phyloP scores from a whole-genome alignment of 805 yeast genomes.

The Spathaspora arborariae region DNA sequence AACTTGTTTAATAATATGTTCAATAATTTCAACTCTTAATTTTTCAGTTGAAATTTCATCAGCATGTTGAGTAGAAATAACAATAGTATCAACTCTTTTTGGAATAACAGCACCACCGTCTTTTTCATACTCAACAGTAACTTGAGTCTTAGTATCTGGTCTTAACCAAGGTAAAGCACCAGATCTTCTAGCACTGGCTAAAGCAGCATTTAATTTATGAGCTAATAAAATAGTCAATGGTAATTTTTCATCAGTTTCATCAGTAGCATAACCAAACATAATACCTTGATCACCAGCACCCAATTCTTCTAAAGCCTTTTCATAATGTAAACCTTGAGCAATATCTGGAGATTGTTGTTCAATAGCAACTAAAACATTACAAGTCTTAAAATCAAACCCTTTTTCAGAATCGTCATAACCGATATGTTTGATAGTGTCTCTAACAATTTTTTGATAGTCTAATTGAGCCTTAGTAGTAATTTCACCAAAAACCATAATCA shows the following conservation, averaged over 20 bases:
- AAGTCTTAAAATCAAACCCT: constrained; percentile 99
- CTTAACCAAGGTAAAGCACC: constrained; percentile 95
- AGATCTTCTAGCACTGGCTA: constrained; percentile 96
- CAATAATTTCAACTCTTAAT: constrained; percentile 70
- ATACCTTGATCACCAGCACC: constrained; percentile 99
- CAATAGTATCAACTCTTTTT: constrained; percentile 94
- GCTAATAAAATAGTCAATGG: constrained; percentile 93
- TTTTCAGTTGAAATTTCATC: constrained; percentile 93
- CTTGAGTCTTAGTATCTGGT: constrained; percentile 99
- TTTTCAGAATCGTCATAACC: constrained; percentile 95
- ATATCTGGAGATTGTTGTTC: constrained; percentile 99
- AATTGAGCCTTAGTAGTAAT: constrained; percentile 94
- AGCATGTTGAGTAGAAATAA: constrained; percentile 96
- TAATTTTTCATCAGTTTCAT: constrained; percentile 95
- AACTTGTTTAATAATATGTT: constrained; percentile 86
- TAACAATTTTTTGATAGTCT: constrained; percentile 95
- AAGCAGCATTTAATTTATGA: constrained; percentile 93
- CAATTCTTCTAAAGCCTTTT: constrained; percentile 89
- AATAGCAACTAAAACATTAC: constrained; percentile 97
- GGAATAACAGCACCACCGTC: constrained; percentile 96
- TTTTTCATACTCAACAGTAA: constrained; percentile 91
- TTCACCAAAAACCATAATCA: constrained; percentile 99
- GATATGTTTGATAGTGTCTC: constrained; percentile 97
- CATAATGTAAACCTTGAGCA: constrained; percentile 98
- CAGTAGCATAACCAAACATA: constrained; percentile 99